Evolutionary conservation across 805 yeast genomes (phyloP), one percentile per base, ranked within the genome.

Genomic region (Naumovozyma baii): DNA sequence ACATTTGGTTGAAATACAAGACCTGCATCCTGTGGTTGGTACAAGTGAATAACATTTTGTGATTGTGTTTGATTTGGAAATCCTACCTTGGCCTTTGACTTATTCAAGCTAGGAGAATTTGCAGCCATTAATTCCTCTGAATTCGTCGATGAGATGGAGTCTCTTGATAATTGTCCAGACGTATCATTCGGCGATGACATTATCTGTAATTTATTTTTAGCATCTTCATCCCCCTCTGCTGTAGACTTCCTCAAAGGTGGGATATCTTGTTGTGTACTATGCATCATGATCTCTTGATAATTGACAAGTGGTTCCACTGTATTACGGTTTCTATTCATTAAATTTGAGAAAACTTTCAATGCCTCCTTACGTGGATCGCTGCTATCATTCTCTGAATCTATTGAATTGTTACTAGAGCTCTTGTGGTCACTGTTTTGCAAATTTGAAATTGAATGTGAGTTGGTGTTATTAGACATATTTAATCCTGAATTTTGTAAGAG

Each of bases 1-100:
- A 45, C 47, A 18, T 44, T 44, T 33, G 51, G 48, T 33, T 47
- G 46, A 34, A 50, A 53, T 15, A 53, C 50, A 31, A 50, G 44
- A 2, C 58, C 58, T 34, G 52, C 48, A 34, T 48, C 56, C 39
- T 53, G 55, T 8, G 58, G 58, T 18, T 52, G 48, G 20, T 51
- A 51, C 17, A 53, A 39, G 33, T 45, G 46, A 22, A 48, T 39
- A 3, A 39, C 44, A 7, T 38, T 37, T 18, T 39, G 31, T 15
- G 12, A 7, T 22, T 22, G 26, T 7, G 26, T 22, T 22, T 7
- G 26, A 22, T 22, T 22, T 22, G 26, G 26, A 22, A 22, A 22
- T 10, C 7, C 7, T 22, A 7, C 10, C 26, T 22, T 22, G 26
- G 26, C 10, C 26, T 22, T 22, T 7, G 26, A 7, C 26, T 22